Evolutionary conservation across 2,329 filamentous ascomycete species (phyloP), one percentile per base, ranked within the genome.

Genomic region (Xylariales sp.): DNA sequence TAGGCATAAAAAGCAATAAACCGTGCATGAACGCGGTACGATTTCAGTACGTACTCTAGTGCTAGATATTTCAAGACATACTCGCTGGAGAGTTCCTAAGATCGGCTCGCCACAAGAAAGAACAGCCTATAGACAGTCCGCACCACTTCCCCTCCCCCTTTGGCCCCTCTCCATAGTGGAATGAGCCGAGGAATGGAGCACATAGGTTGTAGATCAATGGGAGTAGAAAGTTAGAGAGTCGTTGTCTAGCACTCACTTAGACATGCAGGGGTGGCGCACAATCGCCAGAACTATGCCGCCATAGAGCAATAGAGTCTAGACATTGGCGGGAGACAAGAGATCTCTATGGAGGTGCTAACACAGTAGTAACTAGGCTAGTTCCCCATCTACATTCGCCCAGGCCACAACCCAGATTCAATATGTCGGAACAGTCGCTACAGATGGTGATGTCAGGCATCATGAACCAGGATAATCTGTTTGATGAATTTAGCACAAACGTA

Each of bases 271-370:
- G 8, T 25, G 23, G 23, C 23, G 23, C n/a, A 25, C 8, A 25
- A 25, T 25, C 23, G 23, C n/a, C 23, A 25, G 23, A 25, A 25
- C 23, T n/a, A 25, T 25, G n/a, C 37, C 14, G 43, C 42, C 40
- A 47, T 47, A 40, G 39, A 41, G 39, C 43, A 47, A 46, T 48
- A 48, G 29, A 47, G 40, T 38, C 28, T 30, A 48, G 40, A 44
- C 41, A 47, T 43, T 44, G 43, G 19, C 15, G 29, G 29, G 16
- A 15, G 29, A 7, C 7, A 36, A 28, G 20, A n/a, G n/a, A n/a
- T n/a, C n/a, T n/a, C n/a, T n/a, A n/a, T n/a, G n/a, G n/a, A n/a
- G n/a, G n/a, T n/a, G n/a, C n/a, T n/a, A n/a, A n/a, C n/a, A n/a
- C n/a, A n/a, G n/a, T n/a, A n/a, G n/a, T n/a, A n/a, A n/a, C n/a